These are phyloP conservation scores for Kingdonia uniflora DNA, from an alignment of 164 flowering plant genomes.

Conservation along the genomic window DNA sequence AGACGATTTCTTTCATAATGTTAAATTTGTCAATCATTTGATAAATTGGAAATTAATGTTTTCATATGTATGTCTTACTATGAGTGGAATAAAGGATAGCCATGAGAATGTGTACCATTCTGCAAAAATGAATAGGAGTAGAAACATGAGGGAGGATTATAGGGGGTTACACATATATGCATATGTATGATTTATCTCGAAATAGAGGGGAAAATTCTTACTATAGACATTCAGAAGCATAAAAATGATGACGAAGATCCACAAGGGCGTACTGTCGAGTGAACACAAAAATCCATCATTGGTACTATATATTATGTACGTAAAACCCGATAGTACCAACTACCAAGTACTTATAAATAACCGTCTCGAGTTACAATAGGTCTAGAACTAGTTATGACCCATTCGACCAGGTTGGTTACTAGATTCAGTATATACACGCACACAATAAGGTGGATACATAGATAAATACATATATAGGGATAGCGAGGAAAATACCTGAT, in stretches of 20 bases:
- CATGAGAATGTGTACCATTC: slow-evolving; percentile 48
- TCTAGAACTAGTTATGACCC: no score
- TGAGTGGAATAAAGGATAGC: slow-evolving; percentile 44
- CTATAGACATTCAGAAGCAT: slow-evolving; percentile 49
- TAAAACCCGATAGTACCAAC: not conserved
- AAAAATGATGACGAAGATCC: slow-evolving; percentile 41
- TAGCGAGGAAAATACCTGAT: slow-evolving; percentile 31
- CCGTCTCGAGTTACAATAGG: no score
- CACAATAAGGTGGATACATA: no score
- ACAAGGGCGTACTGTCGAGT: slow-evolving; percentile 41
- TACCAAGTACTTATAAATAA: not conserved
- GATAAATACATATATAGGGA: no score
- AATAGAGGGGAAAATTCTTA: slow-evolving; percentile 14
- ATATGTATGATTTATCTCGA: not conserved
- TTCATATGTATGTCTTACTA: slow-evolving; percentile 26
- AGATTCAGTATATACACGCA: no score
- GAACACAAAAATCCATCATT: not conserved
- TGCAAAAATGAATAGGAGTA: slow-evolving; percentile 18
- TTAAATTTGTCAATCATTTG: not conserved
- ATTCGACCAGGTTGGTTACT: no score
- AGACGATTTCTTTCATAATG: no score
- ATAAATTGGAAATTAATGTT: not conserved
- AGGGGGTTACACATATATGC: not conserved
- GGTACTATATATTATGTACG: not conserved
- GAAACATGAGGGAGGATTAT: not conserved